phyloP scores from a whole-genome alignment of 2,329 filamentous ascomycete genomes.

The Botrytis medusae region DNA sequence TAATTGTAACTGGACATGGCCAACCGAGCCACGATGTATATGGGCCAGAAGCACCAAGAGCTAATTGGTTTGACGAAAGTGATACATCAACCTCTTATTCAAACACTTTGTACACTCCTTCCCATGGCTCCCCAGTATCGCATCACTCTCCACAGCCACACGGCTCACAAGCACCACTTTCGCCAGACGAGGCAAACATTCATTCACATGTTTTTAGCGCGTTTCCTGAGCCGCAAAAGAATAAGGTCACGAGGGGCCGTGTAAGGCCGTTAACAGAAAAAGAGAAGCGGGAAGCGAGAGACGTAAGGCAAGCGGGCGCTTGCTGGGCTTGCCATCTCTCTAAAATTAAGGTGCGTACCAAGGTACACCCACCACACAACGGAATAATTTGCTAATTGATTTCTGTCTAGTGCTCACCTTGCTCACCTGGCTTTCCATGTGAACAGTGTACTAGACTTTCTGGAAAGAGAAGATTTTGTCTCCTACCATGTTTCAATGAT shows the following conservation, averaged over 20 bases:
- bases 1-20: neutral
- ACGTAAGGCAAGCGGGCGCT: conserved; percentile 38
- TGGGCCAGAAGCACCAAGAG: conserved; percentile 34
- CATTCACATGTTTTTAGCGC: conserved; percentile 36
- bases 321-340: conserved; percentile 41
- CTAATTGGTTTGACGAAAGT: conserved; percentile 29
- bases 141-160: conserved; percentile 25
- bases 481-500: conserved; percentile 39
- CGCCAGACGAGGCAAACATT: conserved; percentile 22
- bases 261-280: conserved; percentile 34
- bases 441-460: conserved; percentile 37
- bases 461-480: conserved; percentile 38
- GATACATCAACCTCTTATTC: conserved; percentile 26
- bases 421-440: conserved; percentile 37
- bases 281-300: conserved; percentile 38
- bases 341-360: conserved; percentile 35
- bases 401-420: conserved; percentile 36
- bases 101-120: conserved; percentile 26
- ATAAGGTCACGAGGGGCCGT: conserved; percentile 33
- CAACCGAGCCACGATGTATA: conserved; percentile 18
- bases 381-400: neutral
- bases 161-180: conserved; percentile 27
- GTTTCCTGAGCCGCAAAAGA: conserved; percentile 28
- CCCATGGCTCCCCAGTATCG: conserved; percentile 25
- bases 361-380: neutral